phyloP scores from a whole-genome alignment of 495 filamentous ascomycete genomes.

The Hyaloscypha variabilis region DNA sequence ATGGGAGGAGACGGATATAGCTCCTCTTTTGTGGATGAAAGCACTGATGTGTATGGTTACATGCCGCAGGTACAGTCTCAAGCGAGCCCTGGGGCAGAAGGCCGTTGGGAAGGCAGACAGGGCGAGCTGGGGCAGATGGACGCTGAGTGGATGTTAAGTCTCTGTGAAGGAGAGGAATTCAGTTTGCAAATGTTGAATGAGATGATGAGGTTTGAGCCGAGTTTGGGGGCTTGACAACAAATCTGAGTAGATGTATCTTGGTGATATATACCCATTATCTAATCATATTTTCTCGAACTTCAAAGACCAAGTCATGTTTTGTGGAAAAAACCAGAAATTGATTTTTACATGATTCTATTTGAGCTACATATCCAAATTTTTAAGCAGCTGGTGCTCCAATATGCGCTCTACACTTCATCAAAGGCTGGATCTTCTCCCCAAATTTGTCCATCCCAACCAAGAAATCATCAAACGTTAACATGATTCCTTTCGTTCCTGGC shows the following conservation, averaged over 20 bases:
- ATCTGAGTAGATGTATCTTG: no score
- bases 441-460: slow-evolving; percentile 34
- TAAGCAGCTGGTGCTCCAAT: no score
- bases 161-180: slow-evolving; percentile 29
- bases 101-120: slow-evolving; percentile 25
- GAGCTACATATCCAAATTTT: no score
- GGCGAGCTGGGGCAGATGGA: slow-evolving; percentile 31
- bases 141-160: slow-evolving; percentile 30
- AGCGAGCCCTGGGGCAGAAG: slow-evolving; percentile 18
- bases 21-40: not conserved
- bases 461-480: slow-evolving; percentile 39
- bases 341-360: no score
- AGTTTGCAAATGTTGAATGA: slow-evolving; percentile 30
- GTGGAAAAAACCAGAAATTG: no score
- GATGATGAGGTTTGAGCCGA: slow-evolving; percentile 33
- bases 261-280: no score
- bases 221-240: slow-evolving; percentile 22
- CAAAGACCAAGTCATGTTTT: no score
- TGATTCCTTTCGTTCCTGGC: slow-evolving; percentile 38
- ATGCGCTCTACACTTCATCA: slow-evolving; percentile 51
- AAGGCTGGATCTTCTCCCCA: slow-evolving; percentile 36
- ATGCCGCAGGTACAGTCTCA: slow-evolving; percentile 19
- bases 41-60: slow-evolving; percentile 23
- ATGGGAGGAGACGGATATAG: not conserved
- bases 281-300: no score